Evolutionary conservation across 1,284 basidiomycete genomes (phyloP).

Genomic region (Moesziomyces sp.): DNA sequence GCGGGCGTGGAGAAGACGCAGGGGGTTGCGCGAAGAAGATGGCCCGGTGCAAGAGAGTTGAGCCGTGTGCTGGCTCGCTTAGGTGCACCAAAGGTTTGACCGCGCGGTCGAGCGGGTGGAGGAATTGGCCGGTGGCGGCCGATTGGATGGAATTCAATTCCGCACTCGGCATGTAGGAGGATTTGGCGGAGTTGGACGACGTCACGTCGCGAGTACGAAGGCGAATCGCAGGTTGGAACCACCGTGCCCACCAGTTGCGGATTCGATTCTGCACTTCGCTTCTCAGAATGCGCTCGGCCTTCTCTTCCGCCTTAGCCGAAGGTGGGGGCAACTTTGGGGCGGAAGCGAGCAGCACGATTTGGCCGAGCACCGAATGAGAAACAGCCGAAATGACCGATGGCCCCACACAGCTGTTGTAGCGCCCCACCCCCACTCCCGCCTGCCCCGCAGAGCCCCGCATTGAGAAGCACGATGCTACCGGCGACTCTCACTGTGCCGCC

Average conservation of each 20-base stretch:
- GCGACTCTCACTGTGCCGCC: too few species aligned
- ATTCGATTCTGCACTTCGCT: too few species aligned
- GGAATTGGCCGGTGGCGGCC: conserved; percentile 1
- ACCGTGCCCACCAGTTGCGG: background rate
- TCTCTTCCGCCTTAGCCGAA: background rate
- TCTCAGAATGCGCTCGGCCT: background rate
- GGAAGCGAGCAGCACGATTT: background rate
- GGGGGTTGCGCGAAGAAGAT: too few species aligned
- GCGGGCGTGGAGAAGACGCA: too few species aligned
- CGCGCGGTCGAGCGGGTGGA: background rate
- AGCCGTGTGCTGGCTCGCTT: background rate
- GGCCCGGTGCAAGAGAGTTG: background rate
- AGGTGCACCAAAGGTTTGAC: background rate
- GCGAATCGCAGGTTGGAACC: background rate
- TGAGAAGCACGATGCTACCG: too few species aligned
- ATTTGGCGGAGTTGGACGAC: background rate
- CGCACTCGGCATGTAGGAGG: background rate
- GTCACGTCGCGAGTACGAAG: too few species aligned
- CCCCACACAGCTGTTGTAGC: too few species aligned
- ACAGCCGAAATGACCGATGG: background rate
- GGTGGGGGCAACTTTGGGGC: background rate
- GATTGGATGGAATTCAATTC: background rate
- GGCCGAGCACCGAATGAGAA: background rate
- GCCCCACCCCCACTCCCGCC: too few species aligned
- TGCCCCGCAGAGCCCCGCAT: too few species aligned